Base-by-base conservation (phyloP, 2,329 filamentous ascomycete species). In the Talaromyces sp. region DNA sequence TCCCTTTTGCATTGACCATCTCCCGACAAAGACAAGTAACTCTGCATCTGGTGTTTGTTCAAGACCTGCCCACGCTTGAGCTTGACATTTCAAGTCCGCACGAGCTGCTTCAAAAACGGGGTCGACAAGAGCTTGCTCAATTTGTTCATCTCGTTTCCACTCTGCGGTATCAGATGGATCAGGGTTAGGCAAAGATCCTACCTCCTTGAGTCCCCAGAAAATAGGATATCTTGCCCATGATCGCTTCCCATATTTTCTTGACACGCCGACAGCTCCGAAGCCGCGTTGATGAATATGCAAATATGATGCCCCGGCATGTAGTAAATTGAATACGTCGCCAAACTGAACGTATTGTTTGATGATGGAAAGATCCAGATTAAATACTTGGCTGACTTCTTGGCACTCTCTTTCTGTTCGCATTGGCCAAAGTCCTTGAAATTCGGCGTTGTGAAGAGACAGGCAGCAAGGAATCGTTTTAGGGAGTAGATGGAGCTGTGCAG, bases 1-100 rank as follows among this genome's bases (percentile, higher is more conserved):
- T 63, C 84, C 84, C 71, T 87, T 87, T 66, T 87, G 84, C 75
- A 84, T 80, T 19, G 80, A 83, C 84, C 84, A 87, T 56, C 84
- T 81, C 56, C 84, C 84, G 38, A 87, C 84, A 66, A 87, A 87
- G n/a, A 86, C 83, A 64, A 87, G 85, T 4, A 87, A 75, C 58
- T 87, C 83, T 2, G 84, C 84, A n/a, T 81, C 75, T 2, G 83
- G 79, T 65, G 85, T 78, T 57, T 83, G 75, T 7, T 84, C 77
- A 2, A 87, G 76, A 21, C 81, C 81, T 54, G 84, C 84, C 84
- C 84, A 87, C 69, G 83, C 79, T 66, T 87, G 84, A 17, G 84
- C 83, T 69, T 86, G 81, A n/a, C 75, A 75, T 59, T 81, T 80
- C 41, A 84, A 72, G 9, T 76, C 77, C 1, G 72, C 77, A 63